phyloP scores from a whole-genome alignment of 495 filamentous ascomycete species.

The Xylaria acuta region DNA sequence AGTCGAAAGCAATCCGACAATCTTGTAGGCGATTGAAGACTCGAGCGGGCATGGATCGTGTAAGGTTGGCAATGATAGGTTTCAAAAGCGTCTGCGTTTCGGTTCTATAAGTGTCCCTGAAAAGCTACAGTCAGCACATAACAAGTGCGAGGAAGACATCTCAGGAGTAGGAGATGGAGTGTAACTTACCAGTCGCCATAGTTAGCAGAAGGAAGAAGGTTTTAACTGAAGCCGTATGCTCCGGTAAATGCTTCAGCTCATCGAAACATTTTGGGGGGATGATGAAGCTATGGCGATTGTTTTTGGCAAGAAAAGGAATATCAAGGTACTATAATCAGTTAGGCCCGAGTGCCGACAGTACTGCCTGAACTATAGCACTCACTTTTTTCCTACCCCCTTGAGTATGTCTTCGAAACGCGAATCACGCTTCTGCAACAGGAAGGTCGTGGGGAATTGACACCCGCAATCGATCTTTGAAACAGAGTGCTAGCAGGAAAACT shows the following conservation, averaged over 20 bases:
- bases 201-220: not conserved
- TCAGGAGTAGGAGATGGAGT: too few species aligned
- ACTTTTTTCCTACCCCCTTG: too few species aligned
- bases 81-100: not conserved
- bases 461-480: too few species aligned
- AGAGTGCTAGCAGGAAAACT: too few species aligned
- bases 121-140: too few species aligned
- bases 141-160: too few species aligned
- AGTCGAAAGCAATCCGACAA: not conserved
- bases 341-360: too few species aligned
- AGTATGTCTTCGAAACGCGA: too few species aligned
- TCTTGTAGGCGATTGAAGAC: not conserved
- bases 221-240: not conserved
- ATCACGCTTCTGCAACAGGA: not conserved
- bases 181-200: constrained; percentile 15
- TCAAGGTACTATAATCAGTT: not conserved
- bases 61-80: not conserved
- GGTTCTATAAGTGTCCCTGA: too few species aligned
- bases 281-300: not conserved
- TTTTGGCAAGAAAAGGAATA: not conserved
- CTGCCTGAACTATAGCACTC: too few species aligned
- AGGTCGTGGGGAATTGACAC: not conserved
- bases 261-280: not conserved
- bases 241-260: constrained; percentile 12
- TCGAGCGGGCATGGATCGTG: constrained; percentile 1